Evolutionary conservation across 2,329 filamentous ascomycete genomes (phyloP).

Genomic region (Aspergillus tanneri): DNA sequence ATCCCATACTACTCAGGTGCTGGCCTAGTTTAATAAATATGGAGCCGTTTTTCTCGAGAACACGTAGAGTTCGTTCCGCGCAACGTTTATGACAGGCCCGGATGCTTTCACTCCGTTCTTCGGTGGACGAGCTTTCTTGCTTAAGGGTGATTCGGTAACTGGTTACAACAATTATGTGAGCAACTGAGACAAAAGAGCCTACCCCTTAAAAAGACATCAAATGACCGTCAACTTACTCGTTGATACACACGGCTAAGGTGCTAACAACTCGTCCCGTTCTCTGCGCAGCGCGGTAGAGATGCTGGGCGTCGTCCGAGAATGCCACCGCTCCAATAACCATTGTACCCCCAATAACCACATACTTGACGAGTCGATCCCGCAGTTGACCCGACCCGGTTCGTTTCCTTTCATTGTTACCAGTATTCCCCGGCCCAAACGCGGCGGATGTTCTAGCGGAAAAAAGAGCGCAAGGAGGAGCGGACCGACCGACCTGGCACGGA

Average conservation of each 20-base stretch:
- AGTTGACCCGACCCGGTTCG: conserved; percentile 15
- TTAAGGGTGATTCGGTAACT: conserved; percentile 89
- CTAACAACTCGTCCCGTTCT: conserved; percentile 75
- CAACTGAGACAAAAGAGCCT: conserved; percentile 10
- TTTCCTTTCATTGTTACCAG: conserved; percentile 9
- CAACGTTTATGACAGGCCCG: conserved; percentile 89
- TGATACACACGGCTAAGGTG: conserved; percentile 77
- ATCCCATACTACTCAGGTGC: conserved; percentile 94
- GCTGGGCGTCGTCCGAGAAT: conserved; percentile 67
- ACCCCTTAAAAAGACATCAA: neutral
- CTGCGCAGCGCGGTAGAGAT: conserved; percentile 71
- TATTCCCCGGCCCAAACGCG: conserved; percentile 14
- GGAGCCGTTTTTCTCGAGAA: conserved; percentile 92
- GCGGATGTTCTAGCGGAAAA: conserved; percentile 22
- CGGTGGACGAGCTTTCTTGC: conserved; percentile 60
- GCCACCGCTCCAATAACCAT: conserved; percentile 48
- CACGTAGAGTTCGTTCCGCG: conserved; percentile 78
- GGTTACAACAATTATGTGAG: conserved; percentile 6
- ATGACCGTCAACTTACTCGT: conserved; percentile 65
- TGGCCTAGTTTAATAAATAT: conserved; percentile 99
- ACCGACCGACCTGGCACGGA: neutral
- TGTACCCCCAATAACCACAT: conserved; percentile 35
- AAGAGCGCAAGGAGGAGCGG: conserved; percentile 4
- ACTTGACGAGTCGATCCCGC: conserved; percentile 30
- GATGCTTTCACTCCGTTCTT: conserved; percentile 66